Evolutionary conservation across 352 stramenopile genomes (phyloP), one percentile per base, ranked within the genome.

Genomic region (Pilasporangium apinafurcum): DNA sequence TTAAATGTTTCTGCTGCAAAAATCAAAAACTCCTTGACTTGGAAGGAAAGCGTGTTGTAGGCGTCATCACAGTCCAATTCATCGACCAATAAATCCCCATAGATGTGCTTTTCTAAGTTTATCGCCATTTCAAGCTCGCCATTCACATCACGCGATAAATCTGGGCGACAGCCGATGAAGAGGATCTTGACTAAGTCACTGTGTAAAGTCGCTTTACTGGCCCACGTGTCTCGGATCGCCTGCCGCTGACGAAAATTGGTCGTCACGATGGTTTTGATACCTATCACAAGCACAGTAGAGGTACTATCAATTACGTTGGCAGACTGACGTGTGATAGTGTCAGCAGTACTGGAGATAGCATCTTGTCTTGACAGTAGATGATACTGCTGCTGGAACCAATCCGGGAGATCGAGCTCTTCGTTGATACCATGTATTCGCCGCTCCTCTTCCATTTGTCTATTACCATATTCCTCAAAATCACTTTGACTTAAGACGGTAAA

Each of bases 21-120:
- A 27, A 63, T 50, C 59, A 82, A 56, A 41, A 89, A 89, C 24
- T 62, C 54, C 20, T 73, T 72, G 10, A 78, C 66, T 31, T 89
- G 85, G 27, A 75, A 50, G 0, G 75, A 49, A 37, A 86, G 39
- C 4, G 60, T 37, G 10, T 51, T 37, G 47, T 86, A 89, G 5
- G 62, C 62, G 45, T 86, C 70, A 2, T 48, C 57, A 37, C 73
- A 82, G 14, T 60, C 52, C 8, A 86, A 50, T 20, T 84, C 60
- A 21, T 68, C 35, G 0, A 65, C 70, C 2, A 89, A 53, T 1
- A 89, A 36, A 25, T 87, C 75, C 18, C 38, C 31, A 40, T 60
- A 69, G 3, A 48, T 31, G 8, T 29, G 36, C 42, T 62, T 65
- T 39, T 88, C 69, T n/a, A 50, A 50, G 16, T 47, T 35, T 5